Percentiles rank a stretch among this genome's conserved stretches.
Evolutionary conservation across 768 basidiomycete species (phyloP).

Genomic region (Gymnopilus junonius): DNA sequence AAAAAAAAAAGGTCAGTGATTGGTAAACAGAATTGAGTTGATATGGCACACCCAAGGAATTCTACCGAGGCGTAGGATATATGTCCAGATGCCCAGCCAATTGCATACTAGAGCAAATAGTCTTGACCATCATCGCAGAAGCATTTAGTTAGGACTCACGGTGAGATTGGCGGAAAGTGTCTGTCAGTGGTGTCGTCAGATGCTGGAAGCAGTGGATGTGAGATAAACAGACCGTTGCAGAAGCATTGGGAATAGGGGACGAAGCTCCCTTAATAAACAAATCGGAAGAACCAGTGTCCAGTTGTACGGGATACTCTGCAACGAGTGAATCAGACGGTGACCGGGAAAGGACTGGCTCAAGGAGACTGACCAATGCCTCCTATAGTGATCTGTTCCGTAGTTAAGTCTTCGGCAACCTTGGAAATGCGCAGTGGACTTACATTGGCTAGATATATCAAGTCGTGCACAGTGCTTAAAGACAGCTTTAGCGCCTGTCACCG

Average conservation of each 20-base stretch:
- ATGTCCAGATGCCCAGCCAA: slow-evolving; percentile 76
- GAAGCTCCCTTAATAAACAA: slow-evolving; percentile 65
- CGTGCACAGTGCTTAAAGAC: slow-evolving; percentile 63
- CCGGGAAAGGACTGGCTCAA: neutral
- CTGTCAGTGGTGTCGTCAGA: slow-evolving; percentile 13
- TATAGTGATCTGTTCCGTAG: slow-evolving; percentile 60
- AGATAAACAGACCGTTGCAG: slow-evolving; percentile 49
- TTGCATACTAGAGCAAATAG: slow-evolving; percentile 63
- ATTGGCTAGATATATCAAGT: slow-evolving; percentile 80
- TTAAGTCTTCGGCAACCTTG: neutral
- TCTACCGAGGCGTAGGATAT: slow-evolving; percentile 64
- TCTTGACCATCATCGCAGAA: neutral
- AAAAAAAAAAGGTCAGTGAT: slow-evolving; percentile 26
- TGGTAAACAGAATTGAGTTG: neutral
- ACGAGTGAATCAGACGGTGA: slow-evolving; percentile 6
- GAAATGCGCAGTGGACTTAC: slow-evolving; percentile 43
- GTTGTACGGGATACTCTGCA: slow-evolving; percentile 72
- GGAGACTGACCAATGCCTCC: slow-evolving; percentile 58
- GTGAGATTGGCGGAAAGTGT: slow-evolving; percentile 59
- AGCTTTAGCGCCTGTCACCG: slow-evolving; percentile 21
- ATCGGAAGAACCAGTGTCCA: slow-evolving; percentile 88
- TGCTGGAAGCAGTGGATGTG: neutral
- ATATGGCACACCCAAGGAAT: slow-evolving; percentile 66
- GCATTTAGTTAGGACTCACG: slow-evolving; percentile 41
- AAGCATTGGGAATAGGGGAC: slow-evolving; percentile 51